Evolutionary conservation across 331 rosid species (phyloP), one percentile per base, ranked within the genome.

Genomic region (Pyrus hybrid): DNA sequence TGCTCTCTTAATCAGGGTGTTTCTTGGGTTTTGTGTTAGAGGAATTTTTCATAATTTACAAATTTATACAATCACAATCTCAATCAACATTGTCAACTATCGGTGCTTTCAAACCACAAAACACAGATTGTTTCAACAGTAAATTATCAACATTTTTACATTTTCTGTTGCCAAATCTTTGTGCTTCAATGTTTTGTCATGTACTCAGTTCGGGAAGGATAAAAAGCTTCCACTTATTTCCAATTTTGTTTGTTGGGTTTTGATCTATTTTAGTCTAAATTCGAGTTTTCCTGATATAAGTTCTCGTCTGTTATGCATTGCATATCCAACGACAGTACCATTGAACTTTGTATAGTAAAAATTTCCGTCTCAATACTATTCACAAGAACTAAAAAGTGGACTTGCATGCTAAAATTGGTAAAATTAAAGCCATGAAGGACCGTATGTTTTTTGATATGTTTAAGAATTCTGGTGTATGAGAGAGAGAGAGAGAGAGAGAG

Each of bases 1-100:
- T 79, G 82, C 83, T 72, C 82, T 76, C 76, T 17, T 77, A 77
- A 86, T 85, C 85, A 86, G 7, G 56, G 56, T 89, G 71, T 69
- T 79, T 80, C 86, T 87, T 80, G 91, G 88, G 82, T 71, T 67
- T 41, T 64, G 87, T 77, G 85, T 53, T 43, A 43, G 79, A 68
- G 41, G 71, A 73, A 76, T 74, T 71, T 72, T 51, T 68, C 56
- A 3, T 49, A 17, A 18, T 49, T 49, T 49, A 49, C 21, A 57
- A 35, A 23, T 14, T 63, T 6, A 10, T 13, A 57, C 73, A 47
- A 29, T 53, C 68, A 25, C 66, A 80, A 82, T 82, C 75, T 64
- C 4, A 37, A 2, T 35, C 33, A 74, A 67, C 75, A 41, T 74
- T 62, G 57, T 76, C 79, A 35, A 11, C 53, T 37, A 51, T 49